phyloP scores from a whole-genome alignment of 805 yeast species.

The Zygoascus biomembranicola region DNA sequence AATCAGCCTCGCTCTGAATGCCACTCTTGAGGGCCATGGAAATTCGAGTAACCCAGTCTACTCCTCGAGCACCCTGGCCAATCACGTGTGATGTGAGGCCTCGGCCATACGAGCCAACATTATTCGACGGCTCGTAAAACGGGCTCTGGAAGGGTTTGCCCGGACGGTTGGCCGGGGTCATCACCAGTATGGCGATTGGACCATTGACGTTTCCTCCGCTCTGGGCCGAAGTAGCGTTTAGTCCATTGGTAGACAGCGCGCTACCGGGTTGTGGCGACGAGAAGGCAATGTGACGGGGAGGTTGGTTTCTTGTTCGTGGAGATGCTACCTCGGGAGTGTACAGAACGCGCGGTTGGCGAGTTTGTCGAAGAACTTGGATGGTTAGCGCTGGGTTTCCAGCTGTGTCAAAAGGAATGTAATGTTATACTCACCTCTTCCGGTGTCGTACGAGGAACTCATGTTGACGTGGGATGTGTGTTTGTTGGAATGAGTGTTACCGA shows the following conservation, averaged over 20 bases:
- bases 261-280: neutral
- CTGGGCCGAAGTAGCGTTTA: neutral
- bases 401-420: neutral
- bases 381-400: neutral
- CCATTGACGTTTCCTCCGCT: constrained; percentile 2
- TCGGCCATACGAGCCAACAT: neutral
- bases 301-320: constrained; percentile 1
- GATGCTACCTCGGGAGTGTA: constrained; percentile 5
- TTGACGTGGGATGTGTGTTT: neutral
- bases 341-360: constrained; percentile 6
- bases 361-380: constrained; percentile 5
- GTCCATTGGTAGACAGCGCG: neutral
- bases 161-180: constrained; percentile 27
- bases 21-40: constrained; percentile 62
- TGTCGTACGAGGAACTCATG: neutral
- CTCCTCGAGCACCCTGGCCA: constrained; percentile 43
- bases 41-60: constrained; percentile 56
- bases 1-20: constrained; percentile 56
- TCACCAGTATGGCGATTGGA: constrained; percentile 25
- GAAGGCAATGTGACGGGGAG: neutral
- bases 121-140: constrained; percentile 15
- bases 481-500: too few relatives aligned
- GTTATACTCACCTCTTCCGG: neutral
- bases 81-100: constrained; percentile 11
- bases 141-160: constrained; percentile 22